Base-by-base conservation (phyloP, 176 grass and related monocot genomes). In the Aechmea fasciata region DNA sequence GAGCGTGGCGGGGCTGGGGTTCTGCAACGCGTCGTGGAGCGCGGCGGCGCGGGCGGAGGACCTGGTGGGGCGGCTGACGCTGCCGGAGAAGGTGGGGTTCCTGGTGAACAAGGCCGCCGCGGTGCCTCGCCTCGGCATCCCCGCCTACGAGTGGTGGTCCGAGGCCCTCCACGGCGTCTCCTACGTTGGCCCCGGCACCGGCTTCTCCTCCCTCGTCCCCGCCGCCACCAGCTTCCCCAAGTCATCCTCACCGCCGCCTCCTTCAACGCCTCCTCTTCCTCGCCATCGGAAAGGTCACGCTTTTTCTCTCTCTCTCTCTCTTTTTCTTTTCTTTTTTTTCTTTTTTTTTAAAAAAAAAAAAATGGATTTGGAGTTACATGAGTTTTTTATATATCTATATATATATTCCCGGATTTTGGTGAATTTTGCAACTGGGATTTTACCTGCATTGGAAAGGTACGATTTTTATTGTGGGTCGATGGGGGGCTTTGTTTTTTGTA, bases 81-180 rank as follows among this genome's bases (percentile, higher is more conserved):
- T 92, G 86, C 47, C 65, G 78, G 93, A 96, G 83, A 96, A 92
- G 79, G 83, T 87, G 13, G 89, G 81, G 67, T 96, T 96, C 73
- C 73, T 96, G 76, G 89, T 87, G 75, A 78, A 83, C 89, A 79
- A 81, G 80, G 81, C 85, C 61, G 41, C 61, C n/a, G 89, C 83
- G 41, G 86, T 96, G 70, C 66, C 70, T 0, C 76, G 89, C 49
- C 93, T 96, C 49, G 89, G 94, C 11, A 93, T 97, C 82, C 89
- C 94, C 52, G 75, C 63, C 20, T 97, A 93, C 65, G 89, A 97
- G 82, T 97, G 94, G 94, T 97, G 94, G 94, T 92, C 89, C 0
- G 93, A 96, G 88, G 93, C 93, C 63, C 80, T 96, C 52, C 93
- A 96, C 86, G 93, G 93, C 11, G 93, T 96, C 1, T 96, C 93